Evolutionary conservation across 129 eudicot genomes (phyloP), one percentile per base, ranked within the genome.

Genomic region (Chrysanthemum seticuspe): DNA sequence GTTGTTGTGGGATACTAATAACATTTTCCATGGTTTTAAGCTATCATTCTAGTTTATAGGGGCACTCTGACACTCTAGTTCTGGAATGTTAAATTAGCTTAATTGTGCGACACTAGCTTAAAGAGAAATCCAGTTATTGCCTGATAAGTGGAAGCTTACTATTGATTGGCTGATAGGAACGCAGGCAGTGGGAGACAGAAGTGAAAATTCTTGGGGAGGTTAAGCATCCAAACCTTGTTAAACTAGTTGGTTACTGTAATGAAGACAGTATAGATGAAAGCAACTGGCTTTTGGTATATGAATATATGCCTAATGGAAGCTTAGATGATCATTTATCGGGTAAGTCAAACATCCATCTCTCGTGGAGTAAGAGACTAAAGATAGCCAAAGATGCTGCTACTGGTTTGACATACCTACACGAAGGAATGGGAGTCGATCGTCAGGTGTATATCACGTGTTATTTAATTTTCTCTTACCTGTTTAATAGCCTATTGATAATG

Each of bases 171-270:
- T 75, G 25, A 50, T 70, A 91, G 97, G 96, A 89, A 31, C 89
- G 81, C 70, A 89, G 85, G 86, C 93, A 87, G 67, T 92, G 97
- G 97, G 86, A 83, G 58, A 92, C 94, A 7, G 97, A 92, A 80
- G 96, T 92, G 48, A 85, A 88, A 83, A 83, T 88, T 66, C 93
- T 91, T 62, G 96, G 97, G 57, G 74, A 83, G 67, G 89, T 83
- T 67, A 85, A 83, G 61, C 97, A 92, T 82, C 86, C 76, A 11
- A 86, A 92, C 76, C 96, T 92, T 48, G 94, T 92, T 54, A 86
- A 92, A 68, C 72, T 92, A 50, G 64, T 87, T 73, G 97, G 97
- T 10, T 92, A 85, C 51, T 92, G 97, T 83, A 85, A 89, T 57
- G 97, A 92, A 67, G 94, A 92, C 75, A 83, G 78, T 31, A 96